phyloP scores from a whole-genome alignment of 192 early-diverging fungal genomes.

The Coemansia sp. region DNA sequence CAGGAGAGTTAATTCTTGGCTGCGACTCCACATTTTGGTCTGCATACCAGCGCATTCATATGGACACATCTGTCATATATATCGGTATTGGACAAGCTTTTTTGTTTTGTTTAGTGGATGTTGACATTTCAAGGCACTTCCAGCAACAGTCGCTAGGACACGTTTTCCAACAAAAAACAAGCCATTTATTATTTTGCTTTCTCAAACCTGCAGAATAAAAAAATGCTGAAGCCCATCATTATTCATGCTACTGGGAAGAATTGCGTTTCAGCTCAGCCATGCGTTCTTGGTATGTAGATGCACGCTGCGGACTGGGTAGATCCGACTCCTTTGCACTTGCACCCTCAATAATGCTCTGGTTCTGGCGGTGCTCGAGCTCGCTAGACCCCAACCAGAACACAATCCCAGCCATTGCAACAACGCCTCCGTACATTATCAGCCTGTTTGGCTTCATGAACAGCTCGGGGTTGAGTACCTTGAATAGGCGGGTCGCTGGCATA shows the following conservation, averaged over 20 bases:
- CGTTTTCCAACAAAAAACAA: too few species aligned
- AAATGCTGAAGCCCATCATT: background rate
- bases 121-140: background rate
- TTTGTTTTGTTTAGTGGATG: background rate
- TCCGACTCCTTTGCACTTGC: background rate
- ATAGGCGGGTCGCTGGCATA: slow-evolving; percentile 44
- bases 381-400: slow-evolving; percentile 43
- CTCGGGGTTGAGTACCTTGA: slow-evolving; percentile 53
- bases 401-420: slow-evolving; percentile 32
- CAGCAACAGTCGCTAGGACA: background rate
- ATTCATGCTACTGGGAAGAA: background rate
- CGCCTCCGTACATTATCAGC: slow-evolving; percentile 48
- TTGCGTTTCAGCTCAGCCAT: slow-evolving; percentile 42
- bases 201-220: background rate
- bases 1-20: slow-evolving; percentile 24
- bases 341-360: slow-evolving; percentile 9
- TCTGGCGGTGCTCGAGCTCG: slow-evolving; percentile 33
- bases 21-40: background rate
- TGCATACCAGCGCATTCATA: background rate
- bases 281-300: slow-evolving; percentile 43
- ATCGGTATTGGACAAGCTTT: background rate
- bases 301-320: background rate
- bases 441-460: slow-evolving; percentile 53
- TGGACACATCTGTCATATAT: background rate
- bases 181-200: background rate